Evolutionary conservation across 208 protist species (phyloP).

Genomic region (Wallacemonas sp.): DNA sequence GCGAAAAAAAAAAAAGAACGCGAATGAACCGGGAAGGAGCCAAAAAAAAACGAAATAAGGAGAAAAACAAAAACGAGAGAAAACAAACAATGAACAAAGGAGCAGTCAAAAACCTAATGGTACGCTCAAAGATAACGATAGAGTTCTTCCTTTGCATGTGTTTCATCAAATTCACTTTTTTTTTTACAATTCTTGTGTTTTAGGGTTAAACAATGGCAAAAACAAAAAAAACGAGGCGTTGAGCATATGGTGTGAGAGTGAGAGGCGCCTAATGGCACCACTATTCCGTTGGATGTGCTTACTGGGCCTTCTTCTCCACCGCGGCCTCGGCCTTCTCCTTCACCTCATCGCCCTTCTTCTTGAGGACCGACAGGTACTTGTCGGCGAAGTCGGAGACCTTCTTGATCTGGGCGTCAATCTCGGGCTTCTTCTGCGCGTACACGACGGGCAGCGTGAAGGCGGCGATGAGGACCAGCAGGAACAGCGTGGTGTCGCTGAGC

Average conservation of each 20-base stretch:
- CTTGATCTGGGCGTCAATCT: slow-evolving; percentile 49
- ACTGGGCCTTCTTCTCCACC: slow-evolving; percentile 41
- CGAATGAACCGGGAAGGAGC: slow-evolving; percentile 12
- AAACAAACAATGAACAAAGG: background rate
- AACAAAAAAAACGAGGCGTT: background rate
- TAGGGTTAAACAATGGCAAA: background rate
- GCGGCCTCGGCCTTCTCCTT: slow-evolving; percentile 30
- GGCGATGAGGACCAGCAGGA: slow-evolving; percentile 37
- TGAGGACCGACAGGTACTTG: slow-evolving; percentile 54
- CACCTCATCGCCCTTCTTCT: slow-evolving; percentile 43
- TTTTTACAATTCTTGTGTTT: too few species aligned
- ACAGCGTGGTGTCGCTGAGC: slow-evolving; percentile 62
- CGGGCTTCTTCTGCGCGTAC: slow-evolving; percentile 75
- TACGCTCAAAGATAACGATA: too few species aligned
- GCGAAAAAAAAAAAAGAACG: slow-evolving; percentile 22
- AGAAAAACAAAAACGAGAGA: background rate
- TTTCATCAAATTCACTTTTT: too few species aligned
- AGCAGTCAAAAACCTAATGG: background rate
- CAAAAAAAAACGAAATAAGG: slow-evolving; percentile 13
- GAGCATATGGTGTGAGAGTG: too few species aligned
- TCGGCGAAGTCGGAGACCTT: slow-evolving; percentile 31
- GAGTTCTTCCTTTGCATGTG: too few species aligned
- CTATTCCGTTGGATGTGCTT: too few species aligned
- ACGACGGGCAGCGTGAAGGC: slow-evolving; percentile 58
- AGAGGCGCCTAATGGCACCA: too few species aligned